Evolutionary conservation across 2,329 filamentous ascomycete species (phyloP).

Genomic region (Verticillium albo-atrum): DNA sequence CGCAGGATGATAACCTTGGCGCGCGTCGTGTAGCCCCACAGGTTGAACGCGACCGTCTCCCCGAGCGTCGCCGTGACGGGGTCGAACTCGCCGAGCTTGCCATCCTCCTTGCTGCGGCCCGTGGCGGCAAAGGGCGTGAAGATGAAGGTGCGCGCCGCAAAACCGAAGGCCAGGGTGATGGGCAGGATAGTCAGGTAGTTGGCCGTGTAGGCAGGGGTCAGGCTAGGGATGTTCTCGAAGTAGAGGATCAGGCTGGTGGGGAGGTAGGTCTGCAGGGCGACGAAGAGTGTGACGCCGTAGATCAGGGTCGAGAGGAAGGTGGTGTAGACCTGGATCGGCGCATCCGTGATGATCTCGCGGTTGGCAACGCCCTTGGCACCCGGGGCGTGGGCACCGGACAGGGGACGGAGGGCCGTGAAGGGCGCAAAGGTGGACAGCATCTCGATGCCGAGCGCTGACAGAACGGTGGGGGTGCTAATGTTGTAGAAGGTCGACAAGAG

Average conservation of each 20-base stretch:
- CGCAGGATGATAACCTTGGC: constrained; percentile 61
- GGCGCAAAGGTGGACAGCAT: constrained; percentile 65
- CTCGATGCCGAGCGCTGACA: constrained; percentile 63
- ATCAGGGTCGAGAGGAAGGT: constrained; percentile 65
- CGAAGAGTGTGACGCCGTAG: constrained; percentile 69
- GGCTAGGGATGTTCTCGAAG: constrained; percentile 67
- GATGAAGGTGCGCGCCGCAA: constrained; percentile 70
- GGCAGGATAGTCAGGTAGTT: constrained; percentile 59
- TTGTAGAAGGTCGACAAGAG: constrained; percentile 76
- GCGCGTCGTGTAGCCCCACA: constrained; percentile 64
- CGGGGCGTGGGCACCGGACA: constrained; percentile 59
- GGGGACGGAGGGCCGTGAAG: constrained; percentile 68
- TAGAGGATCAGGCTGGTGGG: constrained; percentile 68
- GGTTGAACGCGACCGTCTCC: constrained; percentile 68
- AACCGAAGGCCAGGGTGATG: constrained; percentile 54
- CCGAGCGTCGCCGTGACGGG: constrained; percentile 59
- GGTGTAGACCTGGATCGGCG: constrained; percentile 58
- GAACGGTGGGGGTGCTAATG: constrained; percentile 56
- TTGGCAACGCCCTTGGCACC: constrained; percentile 48
- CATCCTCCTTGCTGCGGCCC: constrained; percentile 43
- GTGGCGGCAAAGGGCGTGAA: constrained; percentile 64
- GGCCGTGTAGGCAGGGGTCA: constrained; percentile 63
- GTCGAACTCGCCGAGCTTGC: constrained; percentile 52
- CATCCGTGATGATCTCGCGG: constrained; percentile 61
- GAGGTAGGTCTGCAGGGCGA: constrained; percentile 65